Evolutionary conservation across 2,329 filamentous ascomycete species (phyloP).

Genomic region (Hansfordia pulvinata): DNA sequence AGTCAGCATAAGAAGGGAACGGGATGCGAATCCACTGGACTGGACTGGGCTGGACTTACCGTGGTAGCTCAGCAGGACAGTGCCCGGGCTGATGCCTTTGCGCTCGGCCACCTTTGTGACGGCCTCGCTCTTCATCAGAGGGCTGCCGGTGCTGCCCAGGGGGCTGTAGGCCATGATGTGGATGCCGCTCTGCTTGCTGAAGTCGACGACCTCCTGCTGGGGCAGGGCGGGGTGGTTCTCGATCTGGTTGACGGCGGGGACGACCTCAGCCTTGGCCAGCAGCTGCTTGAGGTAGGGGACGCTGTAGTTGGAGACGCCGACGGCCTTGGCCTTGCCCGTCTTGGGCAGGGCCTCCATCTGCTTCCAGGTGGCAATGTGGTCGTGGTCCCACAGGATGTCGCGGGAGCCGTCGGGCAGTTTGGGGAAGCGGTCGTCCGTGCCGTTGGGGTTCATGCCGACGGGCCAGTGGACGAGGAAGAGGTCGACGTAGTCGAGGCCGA

Average conservation of each 20-base stretch:
- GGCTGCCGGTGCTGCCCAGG: constrained; percentile 50
- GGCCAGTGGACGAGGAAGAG: constrained; percentile 79
- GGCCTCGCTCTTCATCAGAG: constrained; percentile 48
- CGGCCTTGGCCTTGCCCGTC: constrained; percentile 40
- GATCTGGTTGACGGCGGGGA: constrained; percentile 58
- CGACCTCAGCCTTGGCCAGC: constrained; percentile 33
- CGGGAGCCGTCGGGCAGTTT: constrained; percentile 60
- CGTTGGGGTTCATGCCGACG: constrained; percentile 65
- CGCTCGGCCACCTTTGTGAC: constrained; percentile 52
- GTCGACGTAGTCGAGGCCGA: constrained; percentile 73
- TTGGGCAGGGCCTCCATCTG: constrained; percentile 54
- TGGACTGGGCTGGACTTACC: constrained; percentile 34
- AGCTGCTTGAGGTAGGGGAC: constrained; percentile 40
- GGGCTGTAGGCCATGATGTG: constrained; percentile 61
- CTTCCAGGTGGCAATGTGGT: constrained; percentile 67
- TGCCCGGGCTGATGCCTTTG: constrained; percentile 44
- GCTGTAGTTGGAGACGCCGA: constrained; percentile 47
- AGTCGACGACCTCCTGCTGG: constrained; percentile 58
- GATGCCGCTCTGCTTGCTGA: constrained; percentile 55
- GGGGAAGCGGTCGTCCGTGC: constrained; percentile 61
- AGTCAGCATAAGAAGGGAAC: background rate
- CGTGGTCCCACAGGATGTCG: constrained; percentile 56
- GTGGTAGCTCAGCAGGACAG: constrained; percentile 59
- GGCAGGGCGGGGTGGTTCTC: constrained; percentile 61
- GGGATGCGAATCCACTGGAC: no score